Evolutionary conservation across 345 rosid species (phyloP).

Genomic region (Punica granatum): DNA sequence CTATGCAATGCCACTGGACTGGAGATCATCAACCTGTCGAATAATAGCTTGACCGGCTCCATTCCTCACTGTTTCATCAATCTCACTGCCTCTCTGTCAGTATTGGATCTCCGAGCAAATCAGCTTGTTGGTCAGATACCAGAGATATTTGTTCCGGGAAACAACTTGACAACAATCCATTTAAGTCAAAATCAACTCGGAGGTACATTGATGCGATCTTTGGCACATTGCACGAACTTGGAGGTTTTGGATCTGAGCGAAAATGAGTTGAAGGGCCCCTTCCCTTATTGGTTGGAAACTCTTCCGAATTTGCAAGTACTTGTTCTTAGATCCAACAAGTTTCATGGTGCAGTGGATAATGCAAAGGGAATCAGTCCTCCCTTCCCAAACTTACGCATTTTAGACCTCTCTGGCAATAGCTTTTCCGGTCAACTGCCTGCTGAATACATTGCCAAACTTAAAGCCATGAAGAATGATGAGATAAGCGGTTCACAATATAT

Average conservation of each 20-base stretch:
- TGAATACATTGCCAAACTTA: too few species aligned
- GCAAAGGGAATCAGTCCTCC: fast-evolving
- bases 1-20: too few species aligned
- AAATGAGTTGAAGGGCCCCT: constrained; percentile 18
- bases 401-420: too few species aligned
- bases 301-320: too few species aligned
- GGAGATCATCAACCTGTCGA: constrained; percentile 17
- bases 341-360: constrained; percentile 10
- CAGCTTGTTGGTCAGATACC: constrained; percentile 13
- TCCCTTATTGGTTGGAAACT: too few species aligned
- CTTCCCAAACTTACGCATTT: constrained; percentile 15
- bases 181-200: constrained; percentile 16
- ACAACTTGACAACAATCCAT: constrained; percentile 4
- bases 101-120: constrained; percentile 16
- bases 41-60: constrained; percentile 12
- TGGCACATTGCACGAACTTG: constrained; percentile 13
- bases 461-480: too few species aligned
- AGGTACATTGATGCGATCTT: constrained; percentile 15
- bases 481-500: too few species aligned
- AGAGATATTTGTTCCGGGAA: background rate
- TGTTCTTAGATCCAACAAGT: constrained; percentile 13
- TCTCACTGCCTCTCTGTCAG: background rate
- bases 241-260: constrained; percentile 23
- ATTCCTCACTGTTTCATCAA: constrained; percentile 19
- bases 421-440: too few species aligned